Conservation (phyloP, 306 rosid genomes). For the Prunus dulcis region DNA sequence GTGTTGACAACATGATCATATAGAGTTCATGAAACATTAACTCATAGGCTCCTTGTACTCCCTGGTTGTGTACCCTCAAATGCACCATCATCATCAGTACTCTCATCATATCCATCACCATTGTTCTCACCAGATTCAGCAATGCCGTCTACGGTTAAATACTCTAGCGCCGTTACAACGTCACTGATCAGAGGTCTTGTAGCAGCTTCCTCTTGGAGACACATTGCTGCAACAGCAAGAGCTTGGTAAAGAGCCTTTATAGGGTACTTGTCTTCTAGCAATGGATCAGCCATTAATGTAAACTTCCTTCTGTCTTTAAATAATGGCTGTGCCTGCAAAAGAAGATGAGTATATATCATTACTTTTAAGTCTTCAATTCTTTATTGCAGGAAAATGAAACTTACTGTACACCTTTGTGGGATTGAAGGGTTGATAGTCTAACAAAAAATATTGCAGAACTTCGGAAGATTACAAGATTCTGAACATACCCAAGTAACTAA, state of each 20-base stretch:
- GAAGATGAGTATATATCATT: background rate
- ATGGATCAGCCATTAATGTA: constrained; percentile 59
- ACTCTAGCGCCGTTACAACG: constrained; percentile 73
- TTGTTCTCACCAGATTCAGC: constrained; percentile 22
- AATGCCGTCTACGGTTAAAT: constrained; percentile 34
- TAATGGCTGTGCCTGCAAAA: constrained; percentile 76
- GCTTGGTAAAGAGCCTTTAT: constrained; percentile 77
- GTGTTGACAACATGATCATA: background rate
- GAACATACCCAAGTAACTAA: constrained; percentile 71
- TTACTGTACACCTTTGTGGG: background rate
- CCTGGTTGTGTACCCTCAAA: background rate
- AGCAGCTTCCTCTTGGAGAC: constrained; percentile 72
- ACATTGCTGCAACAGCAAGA: constrained; percentile 92
- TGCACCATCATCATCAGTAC: constrained; percentile 22
- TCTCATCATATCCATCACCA: constrained; percentile 22
- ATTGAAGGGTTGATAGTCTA: background rate
- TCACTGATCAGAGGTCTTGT: constrained; percentile 79
- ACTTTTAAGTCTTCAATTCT: background rate
- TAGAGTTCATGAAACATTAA: constrained; percentile 12
- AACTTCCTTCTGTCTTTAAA: constrained; percentile 69
- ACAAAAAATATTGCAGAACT: background rate
- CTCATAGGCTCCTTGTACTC: constrained; percentile 17
- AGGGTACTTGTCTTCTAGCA: constrained; percentile 61
- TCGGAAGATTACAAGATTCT: background rate
- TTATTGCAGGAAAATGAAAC: background rate